Conservation (phyloP, 495 filamentous ascomycete species). For the Xylaria castorea region DNA sequence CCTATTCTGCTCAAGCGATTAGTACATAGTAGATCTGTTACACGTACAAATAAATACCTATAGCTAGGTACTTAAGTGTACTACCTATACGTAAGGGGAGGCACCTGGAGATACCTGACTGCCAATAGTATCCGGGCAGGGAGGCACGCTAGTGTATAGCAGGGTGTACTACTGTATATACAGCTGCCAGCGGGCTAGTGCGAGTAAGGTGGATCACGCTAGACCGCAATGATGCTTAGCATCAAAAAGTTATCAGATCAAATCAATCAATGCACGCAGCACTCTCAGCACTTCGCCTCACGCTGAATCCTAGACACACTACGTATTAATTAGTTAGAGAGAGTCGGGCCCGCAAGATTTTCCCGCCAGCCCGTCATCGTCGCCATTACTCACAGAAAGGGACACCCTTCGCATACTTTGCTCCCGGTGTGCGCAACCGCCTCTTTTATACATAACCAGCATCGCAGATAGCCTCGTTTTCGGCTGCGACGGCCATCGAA, state of each 20-base stretch:
- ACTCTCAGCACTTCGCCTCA: slow-evolving; percentile 10
- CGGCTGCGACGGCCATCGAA: neutral
- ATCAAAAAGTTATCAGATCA: slow-evolving; percentile 30
- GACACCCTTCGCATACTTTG: neutral
- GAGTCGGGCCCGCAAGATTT: slow-evolving; percentile 16
- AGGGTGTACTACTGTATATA: too few species aligned
- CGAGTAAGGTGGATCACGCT: slow-evolving; percentile 5
- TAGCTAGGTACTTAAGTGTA: too few species aligned
- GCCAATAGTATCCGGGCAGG: too few species aligned
- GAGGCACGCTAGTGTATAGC: neutral
- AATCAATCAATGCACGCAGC: slow-evolving; percentile 19
- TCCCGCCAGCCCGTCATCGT: slow-evolving; percentile 11
- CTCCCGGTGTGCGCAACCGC: neutral
- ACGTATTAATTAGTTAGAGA: neutral
- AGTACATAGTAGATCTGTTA: neutral
- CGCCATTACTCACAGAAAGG: slow-evolving; percentile 6
- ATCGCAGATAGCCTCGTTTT: neutral
- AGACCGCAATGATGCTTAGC: slow-evolving; percentile 10
- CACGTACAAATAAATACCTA: too few species aligned
- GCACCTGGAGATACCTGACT: neutral
- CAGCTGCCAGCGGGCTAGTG: slow-evolving; percentile 11
- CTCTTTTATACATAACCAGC: neutral
- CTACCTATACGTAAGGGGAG: too few species aligned
- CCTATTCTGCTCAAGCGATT: neutral
- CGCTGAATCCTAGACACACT: slow-evolving; percentile 8